Evolutionary conservation across 2,329 filamentous ascomycete genomes (phyloP).

Genomic region (Calonectria hawksworthii): DNA sequence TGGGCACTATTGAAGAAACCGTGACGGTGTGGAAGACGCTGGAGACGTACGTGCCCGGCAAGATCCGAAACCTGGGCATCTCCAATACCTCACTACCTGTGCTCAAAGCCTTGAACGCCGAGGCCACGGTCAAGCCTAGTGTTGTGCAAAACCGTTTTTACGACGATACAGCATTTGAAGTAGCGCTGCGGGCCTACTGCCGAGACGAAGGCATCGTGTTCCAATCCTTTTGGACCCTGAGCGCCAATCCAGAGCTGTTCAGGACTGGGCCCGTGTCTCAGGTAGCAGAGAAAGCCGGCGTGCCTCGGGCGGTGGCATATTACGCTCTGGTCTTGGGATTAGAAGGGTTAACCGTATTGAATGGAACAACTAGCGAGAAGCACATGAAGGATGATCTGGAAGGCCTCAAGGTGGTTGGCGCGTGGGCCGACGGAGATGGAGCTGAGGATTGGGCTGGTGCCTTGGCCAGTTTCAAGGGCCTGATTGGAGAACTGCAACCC

Average conservation of each 20-base stretch:
- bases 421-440: constrained; percentile 60
- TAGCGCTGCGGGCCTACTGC: constrained; percentile 67
- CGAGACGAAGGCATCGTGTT: constrained; percentile 58
- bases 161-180: constrained; percentile 70
- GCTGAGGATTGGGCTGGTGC: constrained; percentile 63
- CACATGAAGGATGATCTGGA: constrained; percentile 66
- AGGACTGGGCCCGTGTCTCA: constrained; percentile 59
- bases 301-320: constrained; percentile 57
- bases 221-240: constrained; percentile 70
- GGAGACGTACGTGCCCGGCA: constrained; percentile 74
- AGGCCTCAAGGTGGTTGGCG: constrained; percentile 56
- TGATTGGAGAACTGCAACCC: constrained; percentile 44
- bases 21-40: constrained; percentile 76
- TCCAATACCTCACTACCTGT: constrained; percentile 77
- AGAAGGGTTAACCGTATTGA: constrained; percentile 57
- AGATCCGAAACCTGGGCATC: constrained; percentile 78
- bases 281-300: constrained; percentile 60
- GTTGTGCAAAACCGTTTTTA: constrained; percentile 86
- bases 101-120: constrained; percentile 66
- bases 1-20: constrained; percentile 61
- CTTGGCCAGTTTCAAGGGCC: constrained; percentile 61
- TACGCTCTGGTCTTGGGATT: constrained; percentile 65
- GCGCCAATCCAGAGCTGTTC: constrained; percentile 59
- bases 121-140: constrained; percentile 58
- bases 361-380: constrained; percentile 60